These are phyloP conservation scores for Solanum rostratum DNA, from an alignment of 257 asterid genomes.

Conservation along the genomic window DNA sequence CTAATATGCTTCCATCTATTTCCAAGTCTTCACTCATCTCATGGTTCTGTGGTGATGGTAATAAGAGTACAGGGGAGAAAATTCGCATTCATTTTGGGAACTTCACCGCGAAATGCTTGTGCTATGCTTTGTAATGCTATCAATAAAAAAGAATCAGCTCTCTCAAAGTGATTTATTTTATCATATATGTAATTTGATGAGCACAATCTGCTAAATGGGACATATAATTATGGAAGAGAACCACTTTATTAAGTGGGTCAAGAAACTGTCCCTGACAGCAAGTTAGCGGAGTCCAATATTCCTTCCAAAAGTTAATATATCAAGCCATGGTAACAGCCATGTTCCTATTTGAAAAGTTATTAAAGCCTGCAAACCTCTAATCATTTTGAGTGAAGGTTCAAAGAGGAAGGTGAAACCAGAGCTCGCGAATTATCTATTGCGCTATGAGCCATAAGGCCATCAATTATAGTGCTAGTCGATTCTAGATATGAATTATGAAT, in stretches of 20 bases:
- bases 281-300: not conserved
- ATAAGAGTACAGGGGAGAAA: not conserved
- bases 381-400: not conserved
- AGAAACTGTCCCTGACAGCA: not conserved
- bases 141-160: not conserved
- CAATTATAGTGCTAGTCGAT: not conserved
- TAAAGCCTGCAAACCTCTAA: not conserved
- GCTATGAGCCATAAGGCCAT: not conserved
- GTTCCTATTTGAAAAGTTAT: not conserved
- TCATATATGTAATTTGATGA: not conserved
- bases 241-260: not conserved
- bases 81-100: not conserved
- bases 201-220: not conserved
- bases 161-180: not conserved
- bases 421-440: not conserved
- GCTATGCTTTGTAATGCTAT: not conserved
- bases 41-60: not conserved
- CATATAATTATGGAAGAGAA: not conserved
- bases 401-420: not conserved
- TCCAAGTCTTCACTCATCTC: not conserved
- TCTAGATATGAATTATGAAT: not conserved
- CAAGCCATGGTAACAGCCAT: not conserved
- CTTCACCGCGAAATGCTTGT: not conserved
- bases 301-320: not conserved
- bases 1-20: not conserved